phyloP scores from a whole-genome alignment of 2,329 filamentous ascomycete genomes.

The Colletotrichum sansevieriae region DNA sequence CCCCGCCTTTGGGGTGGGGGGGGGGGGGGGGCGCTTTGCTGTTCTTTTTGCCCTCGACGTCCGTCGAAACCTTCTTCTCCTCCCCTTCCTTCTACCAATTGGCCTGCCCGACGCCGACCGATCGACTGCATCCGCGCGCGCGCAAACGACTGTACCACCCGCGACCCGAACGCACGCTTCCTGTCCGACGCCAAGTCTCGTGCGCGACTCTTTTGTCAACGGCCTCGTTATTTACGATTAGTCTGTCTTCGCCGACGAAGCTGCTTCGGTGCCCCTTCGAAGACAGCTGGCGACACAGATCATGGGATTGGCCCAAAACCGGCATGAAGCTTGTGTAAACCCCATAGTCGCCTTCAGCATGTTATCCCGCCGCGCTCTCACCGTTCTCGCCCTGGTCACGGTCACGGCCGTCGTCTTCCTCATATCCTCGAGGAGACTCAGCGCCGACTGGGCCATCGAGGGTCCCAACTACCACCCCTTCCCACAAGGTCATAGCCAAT shows the following conservation, averaged over 20 bases:
- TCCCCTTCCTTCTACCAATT: not conserved
- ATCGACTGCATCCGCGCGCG: not conserved
- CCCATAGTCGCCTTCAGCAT: slow-evolving; percentile 42
- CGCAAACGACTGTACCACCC: not conserved
- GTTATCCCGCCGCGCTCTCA: slow-evolving; percentile 48
- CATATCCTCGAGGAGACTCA: slow-evolving; percentile 50
- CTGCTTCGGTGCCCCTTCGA: not conserved
- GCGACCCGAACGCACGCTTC: too few species aligned
- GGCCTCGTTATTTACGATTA: too few species aligned
- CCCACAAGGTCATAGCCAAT: slow-evolving; percentile 26
- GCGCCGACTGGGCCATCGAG: slow-evolving; percentile 48
- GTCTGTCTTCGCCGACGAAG: not conserved
- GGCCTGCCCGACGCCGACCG: not conserved
- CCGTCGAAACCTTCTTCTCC: not conserved
- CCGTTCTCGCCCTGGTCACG: slow-evolving; percentile 46
- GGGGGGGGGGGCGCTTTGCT: not conserved
- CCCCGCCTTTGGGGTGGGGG: too few species aligned
- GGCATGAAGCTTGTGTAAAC: slow-evolving; percentile 35
- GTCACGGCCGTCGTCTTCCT: slow-evolving; percentile 50
- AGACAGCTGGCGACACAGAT: not conserved
- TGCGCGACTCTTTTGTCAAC: not conserved
- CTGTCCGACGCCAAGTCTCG: not conserved
- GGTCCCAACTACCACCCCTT: slow-evolving; percentile 46
- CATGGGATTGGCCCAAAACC: slow-evolving; percentile 37
- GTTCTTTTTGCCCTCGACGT: not conserved